Evolutionary conservation across 108 stramenopile species (phyloP), one percentile per base, ranked within the genome.

Genomic region (Phaeodactylum tricornutum): DNA sequence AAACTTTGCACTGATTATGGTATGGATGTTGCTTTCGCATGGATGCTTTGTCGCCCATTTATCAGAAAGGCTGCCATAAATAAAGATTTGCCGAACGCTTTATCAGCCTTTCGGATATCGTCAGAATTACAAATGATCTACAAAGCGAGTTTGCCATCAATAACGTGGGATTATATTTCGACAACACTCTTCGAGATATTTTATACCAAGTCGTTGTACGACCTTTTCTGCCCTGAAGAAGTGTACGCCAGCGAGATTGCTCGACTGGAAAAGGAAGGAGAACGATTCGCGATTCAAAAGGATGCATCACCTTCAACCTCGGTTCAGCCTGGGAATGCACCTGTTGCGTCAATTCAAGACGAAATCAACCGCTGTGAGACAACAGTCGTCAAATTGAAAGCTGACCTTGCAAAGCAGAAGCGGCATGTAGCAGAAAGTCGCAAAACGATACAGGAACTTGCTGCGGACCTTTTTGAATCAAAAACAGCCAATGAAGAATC

Each of bases 21-120:
- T 9, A 29, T 92, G n/a, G 78, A 80, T 41, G 50, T 66, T 11
- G 67, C 66, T 16, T 55, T 67, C 7, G 69, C 76, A 1, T 92
- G 84, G 83, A 77, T 79, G 67, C 51, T 92, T 7, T 68, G 67
- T 40, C 63, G 82, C 24, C 75, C 82, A 9, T 52, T 84, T 8
- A 38, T 74, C 36, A 66, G 30, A 59, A 48, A 31, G 55, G 49
- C 22, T n/a, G n/a, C n/a, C n/a, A n/a, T n/a, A n/a, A n/a, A n/a
- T n/a, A n/a, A n/a, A n/a, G n/a, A n/a, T n/a, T n/a, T n/a, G n/a
- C n/a, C n/a, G n/a, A n/a, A n/a, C n/a, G n/a, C n/a, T n/a, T n/a
- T n/a, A n/a, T n/a, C n/a, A n/a, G n/a, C n/a, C n/a, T n/a, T n/a
- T n/a, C 39, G 20, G 25, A 46, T 3, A 21, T 41, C 39, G 5